Evolutionary conservation across 345 rosid species (phyloP).

Genomic region (Eucalyptus sideroxylon): DNA sequence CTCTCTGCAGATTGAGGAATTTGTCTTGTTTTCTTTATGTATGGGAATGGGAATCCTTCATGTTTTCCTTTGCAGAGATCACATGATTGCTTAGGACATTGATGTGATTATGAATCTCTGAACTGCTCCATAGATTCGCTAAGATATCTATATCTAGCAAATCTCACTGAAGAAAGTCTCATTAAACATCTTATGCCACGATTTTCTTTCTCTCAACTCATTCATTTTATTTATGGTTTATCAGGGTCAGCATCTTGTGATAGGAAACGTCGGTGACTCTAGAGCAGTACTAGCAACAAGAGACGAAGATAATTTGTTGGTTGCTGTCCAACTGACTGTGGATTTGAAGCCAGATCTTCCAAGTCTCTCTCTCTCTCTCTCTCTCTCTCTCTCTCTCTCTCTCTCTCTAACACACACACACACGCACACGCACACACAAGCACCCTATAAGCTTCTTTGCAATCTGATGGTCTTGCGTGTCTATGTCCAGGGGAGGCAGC

Average conservation of each 20-base stretch:
- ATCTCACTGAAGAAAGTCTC: neutral
- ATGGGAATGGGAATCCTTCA: neutral
- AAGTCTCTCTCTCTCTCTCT: conserved; percentile 28
- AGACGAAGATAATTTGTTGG: conserved; percentile 49
- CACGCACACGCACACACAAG: neutral
- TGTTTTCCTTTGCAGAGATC: neutral
- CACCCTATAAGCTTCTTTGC: neutral
- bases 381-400: neutral
- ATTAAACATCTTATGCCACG: neutral
- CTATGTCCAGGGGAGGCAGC: conserved; percentile 71
- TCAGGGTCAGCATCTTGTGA: conserved; percentile 71
- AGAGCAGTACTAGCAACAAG: conserved; percentile 86
- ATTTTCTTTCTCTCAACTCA: neutral
- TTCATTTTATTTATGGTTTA: neutral
- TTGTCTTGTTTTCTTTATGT: neutral
- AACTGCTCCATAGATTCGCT: neutral
- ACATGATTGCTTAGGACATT: neutral
- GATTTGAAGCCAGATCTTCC: conserved; percentile 99
- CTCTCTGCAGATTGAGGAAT: neutral
- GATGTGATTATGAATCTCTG: neutral
- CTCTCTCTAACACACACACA: neutral
- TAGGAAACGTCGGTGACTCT: conserved; percentile 91
- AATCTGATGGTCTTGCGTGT: neutral
- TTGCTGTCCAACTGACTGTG: conserved; percentile 69
- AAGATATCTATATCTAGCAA: neutral